These are phyloP conservation scores for Fusarium bactridioides DNA, from an alignment of 2,329 filamentous ascomycete species.

Conservation along the genomic window DNA sequence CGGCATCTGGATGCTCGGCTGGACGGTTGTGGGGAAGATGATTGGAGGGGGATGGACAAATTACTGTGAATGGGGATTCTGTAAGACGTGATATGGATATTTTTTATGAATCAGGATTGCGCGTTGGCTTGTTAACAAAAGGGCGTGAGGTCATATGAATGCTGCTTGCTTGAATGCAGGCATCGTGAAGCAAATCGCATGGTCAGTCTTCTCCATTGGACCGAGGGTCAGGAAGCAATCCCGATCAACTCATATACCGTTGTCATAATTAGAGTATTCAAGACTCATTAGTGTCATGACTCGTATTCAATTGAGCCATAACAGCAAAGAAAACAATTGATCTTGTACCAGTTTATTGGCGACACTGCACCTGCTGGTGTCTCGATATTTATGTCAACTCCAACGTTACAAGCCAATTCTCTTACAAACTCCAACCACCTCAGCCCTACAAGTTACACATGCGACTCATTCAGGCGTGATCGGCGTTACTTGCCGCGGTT, in stretches of 20 bases:
- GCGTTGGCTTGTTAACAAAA: neutral
- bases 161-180: neutral
- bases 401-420: neutral
- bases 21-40: neutral
- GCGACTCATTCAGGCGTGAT: neutral
- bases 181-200: neutral
- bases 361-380: neutral
- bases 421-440: too few species aligned
- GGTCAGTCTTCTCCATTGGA: neutral
- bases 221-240: neutral
- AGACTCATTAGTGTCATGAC: fast-evolving
- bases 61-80: neutral
- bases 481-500: neutral
- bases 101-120: neutral
- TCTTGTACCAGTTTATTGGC: neutral
- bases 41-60: neutral
- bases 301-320: neutral
- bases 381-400: neutral
- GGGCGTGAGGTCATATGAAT: too few species aligned
- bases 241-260: fast-evolving
- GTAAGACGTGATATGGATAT: neutral
- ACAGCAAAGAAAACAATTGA: neutral
- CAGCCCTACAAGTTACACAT: neutral
- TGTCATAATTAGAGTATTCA: fast-evolving
- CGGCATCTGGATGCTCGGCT: neutral